Conservation (phyloP, 331 rosid species). For the Cydonia oblonga region DNA sequence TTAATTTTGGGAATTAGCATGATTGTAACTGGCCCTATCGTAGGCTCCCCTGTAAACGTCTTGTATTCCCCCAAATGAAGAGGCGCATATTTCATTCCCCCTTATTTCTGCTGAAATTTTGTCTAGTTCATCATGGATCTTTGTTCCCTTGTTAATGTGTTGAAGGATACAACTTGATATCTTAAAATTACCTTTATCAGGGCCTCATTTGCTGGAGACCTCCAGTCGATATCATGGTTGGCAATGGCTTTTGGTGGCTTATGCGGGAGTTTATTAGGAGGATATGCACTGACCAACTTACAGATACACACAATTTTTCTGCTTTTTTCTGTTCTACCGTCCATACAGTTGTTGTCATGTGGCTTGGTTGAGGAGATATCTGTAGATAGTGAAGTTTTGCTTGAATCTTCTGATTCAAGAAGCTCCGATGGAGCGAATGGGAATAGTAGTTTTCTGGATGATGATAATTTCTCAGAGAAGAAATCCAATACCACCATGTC, state of each 20-base stretch:
- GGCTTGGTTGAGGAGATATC: slow-evolving; percentile 55
- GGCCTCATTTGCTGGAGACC: slow-evolving; percentile 72
- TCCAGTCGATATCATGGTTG: slow-evolving; percentile 68
- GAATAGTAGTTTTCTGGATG: slow-evolving; percentile 21
- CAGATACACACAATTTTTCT: slow-evolving; percentile 51
- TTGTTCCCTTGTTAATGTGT: background rate
- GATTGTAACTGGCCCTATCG: background rate
- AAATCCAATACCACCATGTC: slow-evolving; percentile 24
- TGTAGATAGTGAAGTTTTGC: background rate
- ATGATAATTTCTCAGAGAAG: slow-evolving; percentile 23
- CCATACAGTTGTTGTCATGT: slow-evolving; percentile 65
- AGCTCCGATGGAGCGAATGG: slow-evolving; percentile 15
- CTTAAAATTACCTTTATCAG: slow-evolving; percentile 26
- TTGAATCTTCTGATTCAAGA: slow-evolving; percentile 10
- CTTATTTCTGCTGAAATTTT: background rate
- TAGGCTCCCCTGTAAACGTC: background rate
- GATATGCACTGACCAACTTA: slow-evolving; percentile 61
- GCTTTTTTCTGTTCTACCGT: slow-evolving; percentile 54
- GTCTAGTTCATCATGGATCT: background rate
- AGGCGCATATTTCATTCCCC: background rate
- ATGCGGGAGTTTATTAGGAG: slow-evolving; percentile 74
- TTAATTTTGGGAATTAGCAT: background rate
- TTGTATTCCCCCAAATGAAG: background rate
- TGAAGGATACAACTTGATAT: background rate
- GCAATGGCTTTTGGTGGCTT: slow-evolving; percentile 87